Evolutionary conservation across 352 stramenopile genomes (phyloP), one percentile per base, ranked within the genome.

Genomic region (Phytopythium mirpurense): DNA sequence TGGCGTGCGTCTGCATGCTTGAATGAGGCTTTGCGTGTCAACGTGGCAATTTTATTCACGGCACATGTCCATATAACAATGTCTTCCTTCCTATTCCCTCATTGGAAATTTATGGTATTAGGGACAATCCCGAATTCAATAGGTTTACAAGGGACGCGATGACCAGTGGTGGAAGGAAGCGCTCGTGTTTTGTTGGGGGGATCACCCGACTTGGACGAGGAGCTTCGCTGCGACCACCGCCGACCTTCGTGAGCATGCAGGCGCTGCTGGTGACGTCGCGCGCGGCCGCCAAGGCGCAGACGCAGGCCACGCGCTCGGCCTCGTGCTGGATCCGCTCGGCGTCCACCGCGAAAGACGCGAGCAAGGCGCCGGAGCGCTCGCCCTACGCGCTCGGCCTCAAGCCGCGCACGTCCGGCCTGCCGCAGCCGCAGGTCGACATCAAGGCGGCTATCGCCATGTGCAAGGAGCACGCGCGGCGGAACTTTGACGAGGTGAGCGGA

Each of bases 401-500:
- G 67, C 75, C 75, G 51, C 77, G 77, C 59, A 69, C 65, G 32
- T 74, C 68, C 26, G 74, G 70, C 32, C 52, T 73, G 43, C 59
- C 68, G 24, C 58, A 90, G 83, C 50, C 70, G 40, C 62, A 80
- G 19, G 53, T 89, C 24, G 70, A 88, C 55, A 58, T 94, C 29
- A 73, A 79, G 66, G 67, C 48, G 3, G 84, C 84, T 3, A 49
- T 94, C 31, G 55, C 35, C 24, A 52, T 67, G 46, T 86, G 78
- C 72, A 88, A 89, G 70, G 32, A 71, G 35, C 62, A 76, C 31
- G 73, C 79, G 14, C 58, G 63, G 54, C 77, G 78, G 70, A 94
- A 94, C 54, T 94, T 94, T 61, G 82, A 94, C 55, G 84, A 94
- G 75, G 80, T 91, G 41, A 60, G 38, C n/a, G n/a, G n/a, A n/a